Evolutionary conservation across 2,329 filamentous ascomycete species (phyloP).

Genomic region (Diaporthe humulicola): DNA sequence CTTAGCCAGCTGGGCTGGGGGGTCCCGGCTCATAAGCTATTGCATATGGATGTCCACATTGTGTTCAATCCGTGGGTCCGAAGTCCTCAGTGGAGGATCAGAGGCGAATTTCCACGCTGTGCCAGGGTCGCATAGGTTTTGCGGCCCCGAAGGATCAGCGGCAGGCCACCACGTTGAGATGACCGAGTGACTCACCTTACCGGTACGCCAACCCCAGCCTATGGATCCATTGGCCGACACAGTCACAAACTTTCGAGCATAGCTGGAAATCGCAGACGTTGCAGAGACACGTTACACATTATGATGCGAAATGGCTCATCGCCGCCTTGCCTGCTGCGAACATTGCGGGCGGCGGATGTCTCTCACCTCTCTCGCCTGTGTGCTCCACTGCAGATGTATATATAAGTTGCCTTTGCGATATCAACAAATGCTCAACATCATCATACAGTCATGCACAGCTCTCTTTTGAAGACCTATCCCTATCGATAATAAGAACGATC

Average conservation of each 20-base stretch:
- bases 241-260: neutral
- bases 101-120: neutral
- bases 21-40: too few species aligned
- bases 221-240: neutral
- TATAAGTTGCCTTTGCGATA: neutral
- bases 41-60: too few species aligned
- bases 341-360: neutral
- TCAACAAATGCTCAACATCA: fast-evolving
- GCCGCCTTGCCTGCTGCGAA: neutral
- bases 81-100: too few species aligned
- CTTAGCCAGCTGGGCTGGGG: too few species aligned
- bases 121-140: neutral
- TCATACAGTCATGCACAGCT: neutral
- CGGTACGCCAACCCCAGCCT: neutral
- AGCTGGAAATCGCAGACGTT: neutral
- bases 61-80: too few species aligned
- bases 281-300: too few species aligned
- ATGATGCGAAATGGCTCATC: conserved; percentile 7
- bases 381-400: neutral
- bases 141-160: neutral
- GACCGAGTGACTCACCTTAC: conserved; percentile 4
- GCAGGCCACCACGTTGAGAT: neutral
- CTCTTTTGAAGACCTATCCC: neutral
- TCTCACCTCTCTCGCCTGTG: neutral
- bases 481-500: neutral